Conservation (phyloP, 129 eudicot species). For the Apium graveolens region DNA sequence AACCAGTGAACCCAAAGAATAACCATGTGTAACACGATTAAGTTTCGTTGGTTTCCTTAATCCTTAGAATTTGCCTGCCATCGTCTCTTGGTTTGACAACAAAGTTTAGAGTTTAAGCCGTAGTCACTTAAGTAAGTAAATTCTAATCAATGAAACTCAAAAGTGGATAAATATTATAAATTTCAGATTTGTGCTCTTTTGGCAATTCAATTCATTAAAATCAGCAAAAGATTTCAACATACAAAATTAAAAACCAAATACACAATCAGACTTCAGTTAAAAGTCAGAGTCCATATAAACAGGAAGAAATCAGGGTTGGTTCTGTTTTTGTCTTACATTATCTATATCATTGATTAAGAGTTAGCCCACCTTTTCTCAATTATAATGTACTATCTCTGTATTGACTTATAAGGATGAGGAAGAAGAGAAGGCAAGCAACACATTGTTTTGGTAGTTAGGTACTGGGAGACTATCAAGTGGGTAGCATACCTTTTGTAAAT, state of each 20-base stretch:
- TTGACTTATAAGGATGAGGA: not conserved
- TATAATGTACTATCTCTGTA: conserved; percentile 15
- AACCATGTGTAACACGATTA: not conserved
- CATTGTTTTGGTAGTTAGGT: not conserved
- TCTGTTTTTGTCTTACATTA: not conserved
- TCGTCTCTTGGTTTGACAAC: too few relatives aligned
- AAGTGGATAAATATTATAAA: not conserved
- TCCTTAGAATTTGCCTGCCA: too few relatives aligned
- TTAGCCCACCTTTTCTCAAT: conserved; percentile 23
- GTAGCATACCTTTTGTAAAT: not conserved
- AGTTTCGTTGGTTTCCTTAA: not conserved
- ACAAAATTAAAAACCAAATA: not conserved
- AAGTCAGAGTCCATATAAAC: not conserved
- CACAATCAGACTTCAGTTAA: not conserved
- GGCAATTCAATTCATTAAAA: not conserved
- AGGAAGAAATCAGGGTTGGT: not conserved
- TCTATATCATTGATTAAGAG: not conserved
- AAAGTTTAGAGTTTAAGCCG: not conserved
- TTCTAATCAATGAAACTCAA: not conserved
- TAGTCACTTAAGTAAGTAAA: not conserved
- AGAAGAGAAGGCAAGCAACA: not conserved
- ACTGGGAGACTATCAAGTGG: not conserved
- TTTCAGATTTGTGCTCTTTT: not conserved
- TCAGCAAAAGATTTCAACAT: not conserved
- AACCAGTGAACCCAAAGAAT: not conserved